Conservation (phyloP, 2,329 filamentous ascomycete species). For the Parasarocladium wereldwijsianum region DNA sequence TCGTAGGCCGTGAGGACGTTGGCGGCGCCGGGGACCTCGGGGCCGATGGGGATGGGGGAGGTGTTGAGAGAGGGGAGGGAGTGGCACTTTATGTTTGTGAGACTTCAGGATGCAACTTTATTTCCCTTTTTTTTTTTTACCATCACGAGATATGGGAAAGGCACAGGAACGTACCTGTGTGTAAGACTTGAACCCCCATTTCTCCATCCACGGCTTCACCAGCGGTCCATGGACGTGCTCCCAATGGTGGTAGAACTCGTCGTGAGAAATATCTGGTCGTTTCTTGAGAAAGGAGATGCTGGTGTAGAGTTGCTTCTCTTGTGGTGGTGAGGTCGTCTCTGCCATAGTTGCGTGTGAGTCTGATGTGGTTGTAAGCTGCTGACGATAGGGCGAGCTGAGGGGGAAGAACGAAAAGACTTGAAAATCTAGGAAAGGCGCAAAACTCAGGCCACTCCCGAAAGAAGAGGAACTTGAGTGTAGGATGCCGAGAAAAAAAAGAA, state of each 20-base stretch:
- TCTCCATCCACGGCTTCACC: slow-evolving; percentile 17
- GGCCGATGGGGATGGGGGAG: slow-evolving; percentile 7
- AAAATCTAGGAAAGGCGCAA: no score
- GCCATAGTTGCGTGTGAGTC: no score
- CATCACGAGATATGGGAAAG: neutral
- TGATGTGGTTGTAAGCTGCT: no score
- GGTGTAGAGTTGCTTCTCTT: no score
- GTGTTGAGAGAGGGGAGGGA: slow-evolving; percentile 11
- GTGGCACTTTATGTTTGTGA: slow-evolving; percentile 13
- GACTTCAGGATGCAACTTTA: no score
- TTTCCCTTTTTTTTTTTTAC: neutral
- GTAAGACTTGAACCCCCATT: slow-evolving; percentile 17
- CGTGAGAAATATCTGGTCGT: slow-evolving; percentile 13
- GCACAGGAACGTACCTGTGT: slow-evolving; percentile 11
- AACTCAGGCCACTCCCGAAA: no score
- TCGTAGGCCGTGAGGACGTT: slow-evolving; percentile 12
- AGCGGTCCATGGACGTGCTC: slow-evolving; percentile 16
- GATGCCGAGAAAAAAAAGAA: no score
- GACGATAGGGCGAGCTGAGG: no score
- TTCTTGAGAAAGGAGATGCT: slow-evolving; percentile 13
- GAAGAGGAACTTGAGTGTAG: no score
- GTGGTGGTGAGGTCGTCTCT: no score
- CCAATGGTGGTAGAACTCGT: slow-evolving; percentile 20
- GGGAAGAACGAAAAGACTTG: no score
- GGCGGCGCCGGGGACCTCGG: slow-evolving; percentile 5